Percentiles rank a stretch among this genome's conserved stretches.
Conservation (phyloP, 192 early-diverging fungal species). For the Funneliformis geosporum region DNA sequence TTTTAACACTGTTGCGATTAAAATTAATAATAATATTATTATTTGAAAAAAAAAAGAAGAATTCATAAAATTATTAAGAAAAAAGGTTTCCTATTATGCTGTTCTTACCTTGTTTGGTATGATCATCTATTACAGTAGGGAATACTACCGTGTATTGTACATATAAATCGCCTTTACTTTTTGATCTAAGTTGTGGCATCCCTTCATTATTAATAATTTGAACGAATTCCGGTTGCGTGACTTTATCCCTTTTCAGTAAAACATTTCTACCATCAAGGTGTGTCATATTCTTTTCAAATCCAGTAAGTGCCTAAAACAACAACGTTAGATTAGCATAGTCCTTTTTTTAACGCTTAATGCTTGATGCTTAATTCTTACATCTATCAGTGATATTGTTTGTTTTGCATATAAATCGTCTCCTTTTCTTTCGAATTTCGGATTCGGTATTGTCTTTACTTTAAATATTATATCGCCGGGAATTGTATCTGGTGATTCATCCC, state of each 20-base stretch:
- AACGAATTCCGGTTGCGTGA: slow-evolving; percentile 73
- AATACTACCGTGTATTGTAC: slow-evolving; percentile 88
- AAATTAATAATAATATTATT: no score
- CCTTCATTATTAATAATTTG: slow-evolving; percentile 79
- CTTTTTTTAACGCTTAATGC: neutral
- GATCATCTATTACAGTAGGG: slow-evolving; percentile 59
- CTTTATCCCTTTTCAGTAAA: slow-evolving; percentile 55
- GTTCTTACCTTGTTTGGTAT: slow-evolving; percentile 41
- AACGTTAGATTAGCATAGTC: neutral
- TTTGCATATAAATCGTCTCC: slow-evolving; percentile 79
- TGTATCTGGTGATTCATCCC: slow-evolving; percentile 87
- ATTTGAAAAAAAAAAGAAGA: neutral
- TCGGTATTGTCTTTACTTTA: slow-evolving; percentile 64
- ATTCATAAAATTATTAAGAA: neutral
- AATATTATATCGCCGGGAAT: slow-evolving; percentile 89
- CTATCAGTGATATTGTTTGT: slow-evolving; percentile 72
- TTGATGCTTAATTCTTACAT: slow-evolving; percentile 34
- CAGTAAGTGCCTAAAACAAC: slow-evolving; percentile 69
- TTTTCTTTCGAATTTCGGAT: slow-evolving; percentile 72
- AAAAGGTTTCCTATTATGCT: neutral
- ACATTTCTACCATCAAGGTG: slow-evolving; percentile 82
- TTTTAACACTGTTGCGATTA: neutral
- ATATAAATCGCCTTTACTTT: slow-evolving; percentile 73
- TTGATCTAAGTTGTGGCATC: slow-evolving; percentile 76
- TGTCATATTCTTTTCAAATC: slow-evolving; percentile 72